phyloP scores from a whole-genome alignment of 768 basidiomycete species.

The Suillus plorans region DNA sequence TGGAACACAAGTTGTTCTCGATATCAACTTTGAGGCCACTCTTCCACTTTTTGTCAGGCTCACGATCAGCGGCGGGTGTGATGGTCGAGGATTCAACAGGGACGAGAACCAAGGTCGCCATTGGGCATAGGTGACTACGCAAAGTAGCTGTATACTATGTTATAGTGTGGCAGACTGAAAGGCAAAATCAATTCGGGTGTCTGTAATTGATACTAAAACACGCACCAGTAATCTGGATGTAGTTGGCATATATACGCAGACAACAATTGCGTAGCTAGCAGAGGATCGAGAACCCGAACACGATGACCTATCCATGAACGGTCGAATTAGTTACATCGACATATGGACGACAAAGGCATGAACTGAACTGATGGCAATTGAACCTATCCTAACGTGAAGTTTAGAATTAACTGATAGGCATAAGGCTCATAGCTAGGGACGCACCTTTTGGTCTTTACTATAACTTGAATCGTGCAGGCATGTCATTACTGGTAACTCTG shows the following conservation, averaged over 20 bases:
- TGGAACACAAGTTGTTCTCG: slow-evolving; percentile 39
- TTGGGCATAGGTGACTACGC: too few species aligned
- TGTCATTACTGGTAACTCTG: neutral
- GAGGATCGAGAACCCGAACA: too few species aligned
- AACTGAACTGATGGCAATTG: neutral
- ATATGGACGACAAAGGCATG: too few species aligned
- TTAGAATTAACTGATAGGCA: neutral
- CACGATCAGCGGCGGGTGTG: slow-evolving; percentile 27
- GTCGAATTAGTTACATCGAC: too few species aligned
- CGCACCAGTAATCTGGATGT: too few species aligned
- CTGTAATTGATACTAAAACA: too few species aligned
- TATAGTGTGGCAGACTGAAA: too few species aligned
- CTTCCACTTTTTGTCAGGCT: slow-evolving; percentile 60
- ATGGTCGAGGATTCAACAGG: slow-evolving; percentile 2
- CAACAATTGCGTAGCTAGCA: too few species aligned
- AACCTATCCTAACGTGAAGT: neutral
- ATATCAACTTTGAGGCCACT: slow-evolving; percentile 46
- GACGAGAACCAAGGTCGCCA: slow-evolving; percentile 16
- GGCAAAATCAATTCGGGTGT: too few species aligned
- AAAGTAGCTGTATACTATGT: too few species aligned
- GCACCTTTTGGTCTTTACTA: slow-evolving; percentile 79
- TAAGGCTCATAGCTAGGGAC: slow-evolving; percentile 25
- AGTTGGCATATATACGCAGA: too few species aligned
- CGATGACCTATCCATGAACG: too few species aligned
- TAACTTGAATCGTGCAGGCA: slow-evolving; percentile 78